A percentile compares a stretch with the other conserved stretches of the same genome.
phyloP scores from a whole-genome alignment of 2,329 filamentous ascomycete genomes.

The Ophiostoma ulmi region DNA sequence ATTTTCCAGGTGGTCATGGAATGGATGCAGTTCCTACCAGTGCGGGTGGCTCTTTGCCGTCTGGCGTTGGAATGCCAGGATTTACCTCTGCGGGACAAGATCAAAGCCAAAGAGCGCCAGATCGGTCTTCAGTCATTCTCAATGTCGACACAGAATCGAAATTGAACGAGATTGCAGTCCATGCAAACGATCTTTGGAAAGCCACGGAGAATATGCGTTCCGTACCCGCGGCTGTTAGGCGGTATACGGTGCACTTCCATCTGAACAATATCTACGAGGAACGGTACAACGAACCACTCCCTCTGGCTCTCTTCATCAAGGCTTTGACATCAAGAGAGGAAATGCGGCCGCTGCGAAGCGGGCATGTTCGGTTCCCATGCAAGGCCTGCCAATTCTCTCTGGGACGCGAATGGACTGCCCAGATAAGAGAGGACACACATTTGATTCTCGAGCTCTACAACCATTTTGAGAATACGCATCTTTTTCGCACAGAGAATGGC shows the following conservation, averaged over 20 bases:
- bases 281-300: conserved; percentile 52
- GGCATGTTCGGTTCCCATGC: conserved; percentile 49
- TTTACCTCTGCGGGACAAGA: background rate
- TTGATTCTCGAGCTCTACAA: conserved; percentile 44
- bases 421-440: background rate
- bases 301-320: conserved; percentile 55
- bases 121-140: background rate
- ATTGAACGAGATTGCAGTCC: background rate
- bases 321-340: conserved; percentile 52
- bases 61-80: background rate
- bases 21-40: background rate
- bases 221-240: conserved; percentile 56
- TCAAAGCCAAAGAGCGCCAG: background rate
- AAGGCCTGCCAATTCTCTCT: conserved; percentile 46
- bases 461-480: conserved; percentile 49
- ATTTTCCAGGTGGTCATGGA: background rate
- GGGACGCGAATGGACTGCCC: conserved; percentile 29
- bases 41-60: background rate
- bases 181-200: conserved; percentile 45
- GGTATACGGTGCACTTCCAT: conserved; percentile 61
- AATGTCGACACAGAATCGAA: background rate
- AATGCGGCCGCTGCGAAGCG: conserved; percentile 51
- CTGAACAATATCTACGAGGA: conserved; percentile 53
- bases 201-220: conserved; percentile 54
- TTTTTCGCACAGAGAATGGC: conserved; percentile 20